phyloP scores from a whole-genome alignment of 2,329 filamentous ascomycete genomes.

The Aureobasidium sp. region DNA sequence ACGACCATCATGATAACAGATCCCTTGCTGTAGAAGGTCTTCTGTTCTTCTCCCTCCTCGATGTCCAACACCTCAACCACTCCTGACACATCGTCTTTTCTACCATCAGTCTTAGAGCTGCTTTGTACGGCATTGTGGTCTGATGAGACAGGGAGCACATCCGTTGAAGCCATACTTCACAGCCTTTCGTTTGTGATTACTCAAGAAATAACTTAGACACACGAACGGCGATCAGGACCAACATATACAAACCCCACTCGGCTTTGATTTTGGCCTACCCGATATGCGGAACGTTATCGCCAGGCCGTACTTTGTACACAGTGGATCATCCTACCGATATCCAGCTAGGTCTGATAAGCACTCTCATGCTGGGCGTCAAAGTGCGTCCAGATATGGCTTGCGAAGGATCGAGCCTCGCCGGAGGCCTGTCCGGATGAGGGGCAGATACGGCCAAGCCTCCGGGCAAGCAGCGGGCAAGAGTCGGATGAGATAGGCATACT shows the following conservation, averaged over 20 bases:
- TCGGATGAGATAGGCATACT: not conserved
- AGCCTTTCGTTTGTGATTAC: not conserved
- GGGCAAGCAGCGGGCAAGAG: not conserved
- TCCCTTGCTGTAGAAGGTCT: conserved; percentile 23
- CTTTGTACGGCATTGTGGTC: not conserved
- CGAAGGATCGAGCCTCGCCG: not conserved
- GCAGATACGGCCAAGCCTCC: not conserved
- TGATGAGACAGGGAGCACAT: not conserved
- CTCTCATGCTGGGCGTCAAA: no score
- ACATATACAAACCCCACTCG: not conserved
- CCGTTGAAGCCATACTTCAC: not conserved
- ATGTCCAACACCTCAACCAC: conserved; percentile 15
- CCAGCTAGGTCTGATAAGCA: no score
- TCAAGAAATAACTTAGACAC: no score
- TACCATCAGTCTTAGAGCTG: not conserved
- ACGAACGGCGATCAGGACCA: no score
- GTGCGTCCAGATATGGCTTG: not conserved
- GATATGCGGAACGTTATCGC: no score
- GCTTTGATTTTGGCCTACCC: not conserved
- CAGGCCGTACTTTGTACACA: not conserved
- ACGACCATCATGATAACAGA: conserved; percentile 29
- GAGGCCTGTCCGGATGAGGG: not conserved
- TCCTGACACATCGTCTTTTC: not conserved
- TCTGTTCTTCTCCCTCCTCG: conserved; percentile 17
- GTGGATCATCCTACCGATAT: no score